Percentiles rank a stretch among this genome's conserved stretches.
Conservation (phyloP, 176 grass and related monocot genomes). For the Paspalum vaginatum region DNA sequence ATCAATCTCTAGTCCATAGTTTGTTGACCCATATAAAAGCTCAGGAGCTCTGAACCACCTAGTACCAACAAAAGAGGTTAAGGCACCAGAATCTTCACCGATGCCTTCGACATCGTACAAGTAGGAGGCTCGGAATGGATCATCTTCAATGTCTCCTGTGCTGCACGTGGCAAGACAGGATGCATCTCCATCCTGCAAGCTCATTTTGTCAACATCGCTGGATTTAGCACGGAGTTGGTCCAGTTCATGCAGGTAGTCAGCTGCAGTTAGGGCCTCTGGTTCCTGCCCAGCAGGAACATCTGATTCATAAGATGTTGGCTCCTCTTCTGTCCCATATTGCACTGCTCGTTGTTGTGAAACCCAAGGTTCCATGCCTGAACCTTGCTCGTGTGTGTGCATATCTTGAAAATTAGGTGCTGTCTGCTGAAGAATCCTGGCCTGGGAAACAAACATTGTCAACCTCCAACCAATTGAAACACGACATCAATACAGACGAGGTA, state of each 20-base stretch:
- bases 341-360: conserved; percentile 34
- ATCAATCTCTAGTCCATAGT: conserved; percentile 79
- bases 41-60: conserved; percentile 91
- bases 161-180: conserved; percentile 90
- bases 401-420: conserved; percentile 35
- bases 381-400: conserved; percentile 32
- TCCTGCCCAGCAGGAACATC: conserved; percentile 43
- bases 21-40: conserved; percentile 87
- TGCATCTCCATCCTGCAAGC: conserved; percentile 70
- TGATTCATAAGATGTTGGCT: conserved; percentile 33
- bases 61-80: conserved; percentile 91
- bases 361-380: conserved; percentile 43
- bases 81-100: conserved; percentile 52
- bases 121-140: conserved; percentile 67
- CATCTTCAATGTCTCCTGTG: conserved; percentile 77
- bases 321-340: conserved; percentile 22
- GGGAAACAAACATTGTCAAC: conserved; percentile 29
- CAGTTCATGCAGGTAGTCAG: conserved; percentile 80
- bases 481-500: neutral
- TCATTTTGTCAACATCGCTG: conserved; percentile 79
- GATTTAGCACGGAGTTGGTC: conserved; percentile 61
- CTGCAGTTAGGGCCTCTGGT: conserved; percentile 50
- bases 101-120: conserved; percentile 63
- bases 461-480: conserved; percentile 26
- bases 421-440: conserved; percentile 81